Percentiles rank a stretch among this genome's conserved stretches.
These are phyloP conservation scores for Conidiobolus incongruus DNA, from an alignment of 371 early-diverging fungal species.

Conservation along the genomic window DNA sequence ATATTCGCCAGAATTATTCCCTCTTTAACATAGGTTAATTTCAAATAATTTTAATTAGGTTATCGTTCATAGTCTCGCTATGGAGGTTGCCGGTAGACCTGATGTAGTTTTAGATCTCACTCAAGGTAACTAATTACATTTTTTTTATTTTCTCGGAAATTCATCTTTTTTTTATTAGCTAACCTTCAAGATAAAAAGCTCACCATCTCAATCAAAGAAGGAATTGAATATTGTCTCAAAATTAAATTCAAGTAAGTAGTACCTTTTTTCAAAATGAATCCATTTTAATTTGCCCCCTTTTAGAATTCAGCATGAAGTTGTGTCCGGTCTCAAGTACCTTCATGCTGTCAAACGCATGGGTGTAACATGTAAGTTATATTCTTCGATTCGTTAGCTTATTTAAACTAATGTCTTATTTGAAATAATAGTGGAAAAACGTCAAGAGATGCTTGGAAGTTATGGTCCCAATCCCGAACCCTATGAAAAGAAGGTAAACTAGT, in stretches of 20 bases:
- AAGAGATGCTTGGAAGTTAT: slow-evolving; percentile 92
- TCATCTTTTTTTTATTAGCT: no score
- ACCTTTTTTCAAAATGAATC: no score
- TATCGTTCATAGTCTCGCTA: slow-evolving; percentile 24
- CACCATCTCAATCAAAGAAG: slow-evolving; percentile 82
- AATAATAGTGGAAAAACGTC: slow-evolving; percentile 76
- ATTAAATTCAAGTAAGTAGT: slow-evolving; percentile 63
- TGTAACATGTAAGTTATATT: slow-evolving; percentile 17
- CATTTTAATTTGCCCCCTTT: neutral
- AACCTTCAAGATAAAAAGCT: neutral
- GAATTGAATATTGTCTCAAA: slow-evolving; percentile 79
- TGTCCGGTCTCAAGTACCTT: slow-evolving; percentile 84
- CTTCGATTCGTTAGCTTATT: no score
- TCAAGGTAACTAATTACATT: slow-evolving; percentile 10
- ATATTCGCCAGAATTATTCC: no score
- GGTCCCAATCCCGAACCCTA: slow-evolving; percentile 57
- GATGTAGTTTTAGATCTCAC: slow-evolving; percentile 76
- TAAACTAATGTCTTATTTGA: no score
- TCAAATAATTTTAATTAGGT: slow-evolving; percentile 12
- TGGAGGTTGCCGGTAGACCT: slow-evolving; percentile 57
- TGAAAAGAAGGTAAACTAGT: slow-evolving; percentile 33
- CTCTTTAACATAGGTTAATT: no score
- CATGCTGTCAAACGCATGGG: slow-evolving; percentile 82
- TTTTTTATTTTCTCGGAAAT: neutral
- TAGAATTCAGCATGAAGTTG: slow-evolving; percentile 80